Percentiles rank a stretch among this genome's conserved stretches.
These are phyloP conservation scores for Hortaea werneckii DNA, from an alignment of 2,329 filamentous ascomycete genomes.

Conservation along the genomic window DNA sequence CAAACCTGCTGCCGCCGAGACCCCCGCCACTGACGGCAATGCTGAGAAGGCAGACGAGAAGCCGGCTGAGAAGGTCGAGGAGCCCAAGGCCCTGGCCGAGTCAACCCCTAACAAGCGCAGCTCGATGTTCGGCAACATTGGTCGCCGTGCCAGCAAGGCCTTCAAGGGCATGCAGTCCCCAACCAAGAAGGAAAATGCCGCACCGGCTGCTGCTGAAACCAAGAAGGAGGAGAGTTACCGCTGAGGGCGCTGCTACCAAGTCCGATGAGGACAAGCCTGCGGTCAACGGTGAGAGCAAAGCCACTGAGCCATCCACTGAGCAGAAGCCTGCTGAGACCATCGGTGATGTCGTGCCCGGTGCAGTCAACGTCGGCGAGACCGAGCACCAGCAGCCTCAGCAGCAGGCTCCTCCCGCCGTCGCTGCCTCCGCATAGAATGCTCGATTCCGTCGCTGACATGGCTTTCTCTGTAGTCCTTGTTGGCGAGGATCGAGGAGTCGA, in stretches of 20 bases:
- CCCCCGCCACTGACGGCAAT: not conserved
- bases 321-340: slow-evolving; percentile 17
- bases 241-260: slow-evolving; percentile 1
- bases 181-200: slow-evolving; percentile 20
- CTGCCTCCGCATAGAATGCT: slow-evolving; percentile 22
- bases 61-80: slow-evolving; percentile 9
- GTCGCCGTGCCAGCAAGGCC: slow-evolving; percentile 26
- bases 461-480: not conserved
- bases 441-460: not conserved
- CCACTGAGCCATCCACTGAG: slow-evolving; percentile 11
- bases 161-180: slow-evolving; percentile 22
- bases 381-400: slow-evolving; percentile 8
- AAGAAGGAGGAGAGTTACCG: slow-evolving; percentile 10
- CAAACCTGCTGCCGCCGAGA: not conserved
- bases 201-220: slow-evolving; percentile 11
- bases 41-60: not conserved
- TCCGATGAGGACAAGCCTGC: slow-evolving; percentile 7
- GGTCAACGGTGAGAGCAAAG: slow-evolving; percentile 13
- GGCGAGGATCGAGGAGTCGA: not conserved
- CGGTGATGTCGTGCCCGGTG: slow-evolving; percentile 20
- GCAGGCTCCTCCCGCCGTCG: slow-evolving; percentile 17
- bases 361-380: slow-evolving; percentile 20
- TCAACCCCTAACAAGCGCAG: slow-evolving; percentile 21
- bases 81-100: slow-evolving; percentile 7
- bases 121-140: slow-evolving; percentile 23